A percentile compares a stretch with the other conserved stretches of the same genome.
These are phyloP conservation scores for Balamuthia mandrillaris DNA, from an alignment of 208 protist genomes.

Conservation along the genomic window DNA sequence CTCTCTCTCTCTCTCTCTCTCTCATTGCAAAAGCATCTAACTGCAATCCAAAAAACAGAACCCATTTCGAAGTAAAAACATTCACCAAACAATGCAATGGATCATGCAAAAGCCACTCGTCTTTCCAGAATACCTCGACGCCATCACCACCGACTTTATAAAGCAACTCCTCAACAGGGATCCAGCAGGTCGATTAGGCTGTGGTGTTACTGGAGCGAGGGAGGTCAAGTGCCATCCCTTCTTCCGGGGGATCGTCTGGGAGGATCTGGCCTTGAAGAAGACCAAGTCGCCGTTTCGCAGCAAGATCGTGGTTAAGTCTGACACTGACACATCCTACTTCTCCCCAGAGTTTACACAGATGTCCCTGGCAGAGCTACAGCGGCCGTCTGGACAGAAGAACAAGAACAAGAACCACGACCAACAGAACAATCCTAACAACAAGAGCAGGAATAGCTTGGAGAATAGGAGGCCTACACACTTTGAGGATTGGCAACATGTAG, in stretches of 20 bases:
- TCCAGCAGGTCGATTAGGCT: neutral
- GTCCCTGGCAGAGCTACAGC: conserved; percentile 15
- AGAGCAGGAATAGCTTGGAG: too few species aligned
- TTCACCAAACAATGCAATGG: conserved; percentile 39
- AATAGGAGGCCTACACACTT: too few species aligned
- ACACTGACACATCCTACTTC: conserved; percentile 38
- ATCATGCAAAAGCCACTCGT: conserved; percentile 27
- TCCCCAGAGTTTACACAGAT: conserved; percentile 34
- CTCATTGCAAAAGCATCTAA: too few species aligned
- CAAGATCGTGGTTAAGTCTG: conserved; percentile 15
- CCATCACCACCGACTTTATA: conserved; percentile 9
- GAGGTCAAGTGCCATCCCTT: conserved; percentile 34
- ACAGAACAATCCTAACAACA: too few species aligned
- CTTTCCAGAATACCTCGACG: neutral
- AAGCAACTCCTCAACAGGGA: conserved; percentile 26
- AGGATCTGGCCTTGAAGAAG: conserved; percentile 21
- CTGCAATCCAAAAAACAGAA: too few species aligned
- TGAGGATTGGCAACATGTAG: too few species aligned
- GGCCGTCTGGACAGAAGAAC: too few species aligned
- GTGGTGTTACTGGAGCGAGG: neutral
- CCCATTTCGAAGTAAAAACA: neutral
- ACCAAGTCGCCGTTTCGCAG: conserved; percentile 12
- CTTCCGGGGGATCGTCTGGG: conserved; percentile 24
- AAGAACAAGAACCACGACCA: too few species aligned
- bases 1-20: too few species aligned